Evolutionary conservation across 345 rosid species (phyloP).

Genomic region (Eucalyptus pauciflora): DNA sequence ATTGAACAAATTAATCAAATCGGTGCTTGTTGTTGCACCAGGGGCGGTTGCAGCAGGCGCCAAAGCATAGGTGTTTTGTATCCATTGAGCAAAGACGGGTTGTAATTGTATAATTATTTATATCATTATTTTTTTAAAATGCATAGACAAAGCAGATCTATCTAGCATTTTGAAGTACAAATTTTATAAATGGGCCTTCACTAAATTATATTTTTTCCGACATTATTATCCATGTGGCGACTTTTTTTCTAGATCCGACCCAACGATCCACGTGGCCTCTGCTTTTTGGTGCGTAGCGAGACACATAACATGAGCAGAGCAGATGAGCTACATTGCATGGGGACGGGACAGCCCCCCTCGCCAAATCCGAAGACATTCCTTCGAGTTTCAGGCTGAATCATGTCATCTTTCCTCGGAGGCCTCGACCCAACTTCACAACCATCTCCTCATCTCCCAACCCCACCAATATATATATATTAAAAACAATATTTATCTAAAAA

Average conservation of each 20-base stretch:
- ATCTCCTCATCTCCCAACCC: background rate
- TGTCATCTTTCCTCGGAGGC: background rate
- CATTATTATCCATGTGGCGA: background rate
- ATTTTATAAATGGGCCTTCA: background rate
- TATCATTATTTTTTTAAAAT: background rate
- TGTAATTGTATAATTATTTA: too few relatives aligned
- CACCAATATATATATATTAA: background rate
- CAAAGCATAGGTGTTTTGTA: too few relatives aligned
- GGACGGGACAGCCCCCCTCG: background rate
- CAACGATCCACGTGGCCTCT: background rate
- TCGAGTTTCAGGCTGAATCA: background rate
- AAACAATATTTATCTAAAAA: background rate
- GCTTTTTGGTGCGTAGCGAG: background rate
- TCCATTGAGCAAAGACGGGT: too few relatives aligned
- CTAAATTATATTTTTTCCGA: background rate
- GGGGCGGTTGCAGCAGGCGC: too few relatives aligned
- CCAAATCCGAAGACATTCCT: background rate
- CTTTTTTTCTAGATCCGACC: background rate
- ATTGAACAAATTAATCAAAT: too few relatives aligned
- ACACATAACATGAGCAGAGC: background rate
- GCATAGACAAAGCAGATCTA: background rate
- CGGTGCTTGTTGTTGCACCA: too few relatives aligned
- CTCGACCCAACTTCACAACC: background rate
- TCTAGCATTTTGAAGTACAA: background rate
- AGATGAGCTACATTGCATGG: background rate